These are phyloP conservation scores for Diplodia intermedia DNA, from an alignment of 2,329 filamentous ascomycete genomes.

Conservation along the genomic window DNA sequence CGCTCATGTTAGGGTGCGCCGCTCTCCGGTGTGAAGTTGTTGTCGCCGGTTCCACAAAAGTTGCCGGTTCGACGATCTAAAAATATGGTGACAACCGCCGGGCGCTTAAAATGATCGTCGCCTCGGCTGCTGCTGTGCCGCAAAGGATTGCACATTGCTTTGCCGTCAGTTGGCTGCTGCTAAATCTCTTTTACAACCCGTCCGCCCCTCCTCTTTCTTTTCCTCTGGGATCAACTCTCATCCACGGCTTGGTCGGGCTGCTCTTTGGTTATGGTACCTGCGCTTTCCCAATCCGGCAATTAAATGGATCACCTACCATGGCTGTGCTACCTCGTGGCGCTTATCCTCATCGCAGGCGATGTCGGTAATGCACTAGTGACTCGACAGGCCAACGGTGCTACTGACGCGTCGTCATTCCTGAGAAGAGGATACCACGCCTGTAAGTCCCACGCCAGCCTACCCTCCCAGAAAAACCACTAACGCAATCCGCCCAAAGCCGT, in stretches of 20 bases:
- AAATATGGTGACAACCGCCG: background rate
- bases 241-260: background rate
- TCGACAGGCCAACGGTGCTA: background rate
- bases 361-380: background rate
- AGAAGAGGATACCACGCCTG: conserved; percentile 23
- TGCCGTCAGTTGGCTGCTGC: background rate
- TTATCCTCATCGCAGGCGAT: background rate
- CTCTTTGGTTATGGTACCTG: too few species aligned
- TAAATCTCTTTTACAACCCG: background rate
- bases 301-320: background rate
- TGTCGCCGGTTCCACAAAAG: background rate
- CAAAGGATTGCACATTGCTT: background rate
- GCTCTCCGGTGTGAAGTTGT: background rate
- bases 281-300: background rate
- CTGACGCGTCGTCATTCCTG: conserved; percentile 6
- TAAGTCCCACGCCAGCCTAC: background rate
- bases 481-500: background rate
- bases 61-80: background rate
- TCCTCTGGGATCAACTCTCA: background rate
- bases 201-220: too few species aligned
- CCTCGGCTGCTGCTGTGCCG: background rate
- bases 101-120: background rate
- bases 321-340: background rate
- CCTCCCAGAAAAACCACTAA: background rate
- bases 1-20: background rate